Conservation (phyloP, 2,329 filamentous ascomycete species). For the Botrytis squamosa region DNA sequence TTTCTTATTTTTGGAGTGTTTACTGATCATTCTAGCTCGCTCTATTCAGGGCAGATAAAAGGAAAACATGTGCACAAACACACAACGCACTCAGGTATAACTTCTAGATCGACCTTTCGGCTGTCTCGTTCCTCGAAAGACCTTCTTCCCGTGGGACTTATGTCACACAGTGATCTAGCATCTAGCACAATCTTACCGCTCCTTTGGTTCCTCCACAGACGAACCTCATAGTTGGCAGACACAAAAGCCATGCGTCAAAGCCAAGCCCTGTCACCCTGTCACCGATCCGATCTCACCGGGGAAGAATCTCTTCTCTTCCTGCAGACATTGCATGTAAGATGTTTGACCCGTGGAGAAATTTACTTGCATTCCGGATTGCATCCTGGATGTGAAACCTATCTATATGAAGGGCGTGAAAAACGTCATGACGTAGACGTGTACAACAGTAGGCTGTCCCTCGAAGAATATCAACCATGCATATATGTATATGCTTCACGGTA, state of each 20-base stretch:
- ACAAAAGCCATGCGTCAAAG: not conserved
- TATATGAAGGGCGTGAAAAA: not conserved
- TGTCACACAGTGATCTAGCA: not conserved
- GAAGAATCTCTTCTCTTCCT: not conserved
- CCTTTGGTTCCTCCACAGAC: not conserved
- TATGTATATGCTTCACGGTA: not conserved
- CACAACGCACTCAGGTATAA: too few relatives aligned
- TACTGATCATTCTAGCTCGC: not conserved
- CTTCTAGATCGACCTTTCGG: not conserved
- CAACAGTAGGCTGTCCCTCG: not conserved
- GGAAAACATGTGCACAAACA: not conserved
- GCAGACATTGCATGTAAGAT: not conserved
- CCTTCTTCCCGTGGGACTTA: not conserved
- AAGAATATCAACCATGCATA: not conserved
- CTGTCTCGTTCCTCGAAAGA: not conserved
- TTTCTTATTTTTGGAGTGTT: not conserved
- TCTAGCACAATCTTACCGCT: not conserved
- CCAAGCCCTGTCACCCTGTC: slow-evolving; percentile 3
- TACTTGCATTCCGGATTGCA: not conserved
- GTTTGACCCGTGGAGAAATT: not conserved
- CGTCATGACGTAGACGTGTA: slow-evolving; percentile 3
- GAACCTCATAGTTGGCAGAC: not conserved
- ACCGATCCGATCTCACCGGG: not conserved
- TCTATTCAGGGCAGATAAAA: not conserved
- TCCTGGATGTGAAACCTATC: not conserved